Percentiles rank a stretch among this genome's conserved stretches.
These are phyloP conservation scores for Aspergillus unguis DNA, from an alignment of 2,329 filamentous ascomycete genomes.

Conservation along the genomic window DNA sequence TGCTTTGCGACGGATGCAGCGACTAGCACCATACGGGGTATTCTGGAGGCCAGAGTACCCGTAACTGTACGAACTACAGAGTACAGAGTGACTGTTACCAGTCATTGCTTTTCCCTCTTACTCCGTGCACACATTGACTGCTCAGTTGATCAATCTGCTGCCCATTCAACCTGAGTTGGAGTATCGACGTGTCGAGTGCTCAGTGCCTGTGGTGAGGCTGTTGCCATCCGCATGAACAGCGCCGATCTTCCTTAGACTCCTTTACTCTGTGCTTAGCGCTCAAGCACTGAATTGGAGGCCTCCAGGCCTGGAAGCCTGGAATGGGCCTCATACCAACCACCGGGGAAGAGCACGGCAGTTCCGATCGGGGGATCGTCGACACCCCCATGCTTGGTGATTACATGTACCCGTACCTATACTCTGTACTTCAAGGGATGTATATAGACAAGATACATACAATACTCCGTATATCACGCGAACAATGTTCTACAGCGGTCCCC, in stretches of 20 bases:
- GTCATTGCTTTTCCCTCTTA: neutral
- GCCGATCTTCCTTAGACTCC: conserved; percentile 8
- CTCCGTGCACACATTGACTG: neutral
- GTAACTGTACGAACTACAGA: neutral
- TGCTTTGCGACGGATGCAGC: conserved; percentile 29
- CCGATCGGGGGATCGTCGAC: conserved; percentile 25
- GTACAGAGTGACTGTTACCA: neutral
- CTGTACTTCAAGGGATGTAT: neutral
- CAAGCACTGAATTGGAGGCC: too few relatives aligned
- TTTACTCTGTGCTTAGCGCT: too few relatives aligned
- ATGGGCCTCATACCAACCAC: conserved; percentile 27
- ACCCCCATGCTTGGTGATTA: conserved; percentile 6
- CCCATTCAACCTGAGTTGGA: conserved; percentile 2
- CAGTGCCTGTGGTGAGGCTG: neutral
- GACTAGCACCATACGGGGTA: neutral
- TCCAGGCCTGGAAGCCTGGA: conserved; percentile 7
- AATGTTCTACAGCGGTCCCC: neutral
- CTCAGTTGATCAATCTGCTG: conserved; percentile 1
- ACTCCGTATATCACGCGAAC: too few relatives aligned
- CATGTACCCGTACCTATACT: neutral
- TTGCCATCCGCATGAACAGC: conserved; percentile 15
- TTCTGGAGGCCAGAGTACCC: neutral
- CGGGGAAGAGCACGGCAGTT: conserved; percentile 26
- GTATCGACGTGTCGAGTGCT: conserved; percentile 11
- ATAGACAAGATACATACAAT: too few relatives aligned